Percentiles rank a stretch among this genome's conserved stretches.
Evolutionary conservation across 345 rosid species (phyloP).

Genomic region (Rhodamnia rubescens): DNA sequence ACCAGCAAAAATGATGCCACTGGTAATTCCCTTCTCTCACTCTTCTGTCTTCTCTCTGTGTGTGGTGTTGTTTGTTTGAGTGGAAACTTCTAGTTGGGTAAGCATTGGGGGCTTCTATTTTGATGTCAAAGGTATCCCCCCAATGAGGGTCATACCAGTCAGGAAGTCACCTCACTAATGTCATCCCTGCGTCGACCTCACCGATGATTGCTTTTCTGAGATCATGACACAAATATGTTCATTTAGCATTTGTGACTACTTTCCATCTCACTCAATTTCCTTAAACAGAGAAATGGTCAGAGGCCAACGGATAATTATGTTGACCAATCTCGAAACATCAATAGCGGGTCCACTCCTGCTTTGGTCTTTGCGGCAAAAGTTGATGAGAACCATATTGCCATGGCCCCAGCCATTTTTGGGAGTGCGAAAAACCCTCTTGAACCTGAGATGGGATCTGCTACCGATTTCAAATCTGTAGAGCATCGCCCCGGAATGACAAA

Average conservation of each 20-base stretch:
- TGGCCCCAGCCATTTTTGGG: slow-evolving; percentile 28
- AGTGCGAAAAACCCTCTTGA: slow-evolving; percentile 24
- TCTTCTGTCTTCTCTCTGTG: not conserved
- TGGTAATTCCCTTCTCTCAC: slow-evolving; percentile 36
- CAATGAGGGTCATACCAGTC: not conserved
- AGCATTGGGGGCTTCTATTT: not conserved
- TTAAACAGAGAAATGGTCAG: slow-evolving; percentile 42
- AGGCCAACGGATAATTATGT: slow-evolving; percentile 33
- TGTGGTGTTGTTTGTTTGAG: not conserved
- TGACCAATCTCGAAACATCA: slow-evolving; percentile 24
- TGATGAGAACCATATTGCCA: slow-evolving; percentile 37
- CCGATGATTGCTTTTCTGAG: not conserved
- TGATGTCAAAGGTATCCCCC: not conserved
- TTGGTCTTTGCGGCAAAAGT: slow-evolving; percentile 32
- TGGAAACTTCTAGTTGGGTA: not conserved
- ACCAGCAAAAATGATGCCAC: slow-evolving; percentile 47
- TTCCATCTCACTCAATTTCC: not conserved
- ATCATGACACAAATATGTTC: not conserved
- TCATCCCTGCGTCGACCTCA: not conserved
- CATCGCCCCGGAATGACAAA: slow-evolving; percentile 23
- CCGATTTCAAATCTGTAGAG: slow-evolving; percentile 27
- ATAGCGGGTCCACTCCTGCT: slow-evolving; percentile 22
- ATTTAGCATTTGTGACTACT: not conserved
- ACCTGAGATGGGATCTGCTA: slow-evolving; percentile 22
- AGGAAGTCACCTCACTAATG: not conserved